Conservation (phyloP, 2,329 filamentous ascomycete species). For the Aspergillus costaricaensis region DNA sequence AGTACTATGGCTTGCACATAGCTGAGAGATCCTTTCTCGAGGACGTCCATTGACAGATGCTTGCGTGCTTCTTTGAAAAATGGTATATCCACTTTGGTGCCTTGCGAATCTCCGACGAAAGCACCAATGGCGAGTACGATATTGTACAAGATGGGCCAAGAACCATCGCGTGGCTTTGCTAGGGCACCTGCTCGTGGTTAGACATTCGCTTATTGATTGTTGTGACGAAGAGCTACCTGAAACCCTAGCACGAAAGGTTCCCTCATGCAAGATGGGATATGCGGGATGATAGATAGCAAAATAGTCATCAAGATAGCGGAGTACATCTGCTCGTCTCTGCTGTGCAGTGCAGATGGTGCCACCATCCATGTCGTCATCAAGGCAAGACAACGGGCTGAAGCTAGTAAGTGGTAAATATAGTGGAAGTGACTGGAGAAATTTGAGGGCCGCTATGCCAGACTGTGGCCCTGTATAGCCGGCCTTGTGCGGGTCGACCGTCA, state of each 20-base stretch:
- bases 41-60: conserved; percentile 22
- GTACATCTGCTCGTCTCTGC: conserved; percentile 6
- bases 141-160: conserved; percentile 23
- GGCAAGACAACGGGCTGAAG: conserved; percentile 19
- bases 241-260: conserved; percentile 22
- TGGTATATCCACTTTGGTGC: conserved; percentile 18
- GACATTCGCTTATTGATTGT: neutral
- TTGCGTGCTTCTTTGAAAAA: conserved; percentile 24
- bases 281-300: conserved; percentile 22
- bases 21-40: conserved; percentile 24
- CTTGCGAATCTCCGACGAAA: conserved; percentile 22
- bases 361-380: conserved; percentile 19
- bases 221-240: conserved; percentile 8
- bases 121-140: conserved; percentile 23
- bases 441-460: conserved; percentile 21
- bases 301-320: conserved; percentile 21
- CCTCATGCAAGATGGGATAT: conserved; percentile 23
- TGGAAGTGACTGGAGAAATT: conserved; percentile 22
- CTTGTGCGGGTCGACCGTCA: conserved; percentile 22
- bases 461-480: conserved; percentile 23
- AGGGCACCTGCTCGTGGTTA: conserved; percentile 16
- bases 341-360: neutral
- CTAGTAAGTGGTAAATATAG: conserved; percentile 21
- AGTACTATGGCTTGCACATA: conserved; percentile 23
- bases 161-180: conserved; percentile 21